phyloP scores from a whole-genome alignment of 2,329 filamentous ascomycete species.

The Diaporthe vexans region DNA sequence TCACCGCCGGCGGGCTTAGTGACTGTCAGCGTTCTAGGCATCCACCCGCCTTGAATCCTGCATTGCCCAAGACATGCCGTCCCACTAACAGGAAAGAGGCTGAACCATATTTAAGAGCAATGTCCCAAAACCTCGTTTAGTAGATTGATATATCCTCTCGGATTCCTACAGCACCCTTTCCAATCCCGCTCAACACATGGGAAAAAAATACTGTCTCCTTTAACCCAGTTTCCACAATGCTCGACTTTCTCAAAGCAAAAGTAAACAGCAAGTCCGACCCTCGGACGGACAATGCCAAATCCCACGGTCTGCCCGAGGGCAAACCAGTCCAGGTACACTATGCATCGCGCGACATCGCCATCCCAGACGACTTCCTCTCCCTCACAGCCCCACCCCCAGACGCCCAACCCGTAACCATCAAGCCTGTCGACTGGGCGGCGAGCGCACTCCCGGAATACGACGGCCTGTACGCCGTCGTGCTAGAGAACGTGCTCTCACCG shows the following conservation, averaged over 20 bases:
- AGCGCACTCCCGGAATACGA: conserved; percentile 67
- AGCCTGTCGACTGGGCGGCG: conserved; percentile 66
- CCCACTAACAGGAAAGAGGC: neutral
- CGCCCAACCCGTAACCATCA: conserved; percentile 59
- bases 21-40: conserved; percentile 29
- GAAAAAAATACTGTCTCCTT: neutral
- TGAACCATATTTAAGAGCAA: conserved; percentile 7
- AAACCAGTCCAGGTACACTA: conserved; percentile 42
- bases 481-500: conserved; percentile 74
- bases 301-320: conserved; percentile 37
- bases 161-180: neutral
- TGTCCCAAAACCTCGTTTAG: neutral
- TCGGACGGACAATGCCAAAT: conserved; percentile 35
- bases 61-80: neutral
- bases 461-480: conserved; percentile 69
- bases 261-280: conserved; percentile 10
- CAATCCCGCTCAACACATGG: too few relatives aligned
- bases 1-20: neutral
- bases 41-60: conserved; percentile 10
- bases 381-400: conserved; percentile 54
- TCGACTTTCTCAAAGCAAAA: conserved; percentile 14
- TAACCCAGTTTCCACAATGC: conserved; percentile 11
- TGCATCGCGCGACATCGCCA: conserved; percentile 53
- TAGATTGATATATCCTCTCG: too few relatives aligned
- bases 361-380: conserved; percentile 63